Evolutionary conservation across 371 early-diverging fungal genomes (phyloP).

Genomic region (Phascolomyces articulosus): DNA sequence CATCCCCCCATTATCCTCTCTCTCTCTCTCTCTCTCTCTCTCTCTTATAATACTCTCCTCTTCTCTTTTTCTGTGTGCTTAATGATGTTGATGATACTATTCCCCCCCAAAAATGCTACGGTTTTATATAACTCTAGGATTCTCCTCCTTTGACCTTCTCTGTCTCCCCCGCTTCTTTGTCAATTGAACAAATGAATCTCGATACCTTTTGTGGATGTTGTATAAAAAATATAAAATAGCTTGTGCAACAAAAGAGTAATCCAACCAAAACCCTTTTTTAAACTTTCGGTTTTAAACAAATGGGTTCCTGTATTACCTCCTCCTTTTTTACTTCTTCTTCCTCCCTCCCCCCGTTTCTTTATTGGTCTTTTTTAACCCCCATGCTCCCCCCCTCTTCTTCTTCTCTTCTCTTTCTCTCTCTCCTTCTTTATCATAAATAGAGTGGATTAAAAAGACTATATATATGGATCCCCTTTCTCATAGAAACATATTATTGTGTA

Average conservation of each 20-base stretch:
- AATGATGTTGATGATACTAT: too few species aligned
- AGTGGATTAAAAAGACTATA: too few species aligned
- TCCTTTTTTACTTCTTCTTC: not conserved
- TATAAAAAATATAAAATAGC: conserved; percentile 7
- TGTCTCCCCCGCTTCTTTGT: not conserved
- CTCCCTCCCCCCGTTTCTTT: too few species aligned
- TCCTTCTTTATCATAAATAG: too few species aligned
- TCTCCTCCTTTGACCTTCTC: not conserved
- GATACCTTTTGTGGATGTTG: not conserved
- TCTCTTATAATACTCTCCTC: not conserved
- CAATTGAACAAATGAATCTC: not conserved
- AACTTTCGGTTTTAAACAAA: not conserved
- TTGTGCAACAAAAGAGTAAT: conserved; percentile 3
- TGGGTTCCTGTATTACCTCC: not conserved
- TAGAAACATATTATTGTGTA: too few species aligned
- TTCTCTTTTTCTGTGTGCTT: not conserved
- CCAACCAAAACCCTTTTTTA: not conserved
- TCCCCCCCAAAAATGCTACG: not conserved
- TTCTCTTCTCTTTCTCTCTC: too few species aligned
- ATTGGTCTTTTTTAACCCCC: too few species aligned
- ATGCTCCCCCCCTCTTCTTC: too few species aligned
- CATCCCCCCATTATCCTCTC: not conserved
- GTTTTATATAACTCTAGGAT: not conserved
- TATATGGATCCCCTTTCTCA: too few species aligned
- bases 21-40: not conserved